Evolutionary conservation across 176 grass and related monocot species (phyloP).

Genomic region (Phragmites australis): DNA sequence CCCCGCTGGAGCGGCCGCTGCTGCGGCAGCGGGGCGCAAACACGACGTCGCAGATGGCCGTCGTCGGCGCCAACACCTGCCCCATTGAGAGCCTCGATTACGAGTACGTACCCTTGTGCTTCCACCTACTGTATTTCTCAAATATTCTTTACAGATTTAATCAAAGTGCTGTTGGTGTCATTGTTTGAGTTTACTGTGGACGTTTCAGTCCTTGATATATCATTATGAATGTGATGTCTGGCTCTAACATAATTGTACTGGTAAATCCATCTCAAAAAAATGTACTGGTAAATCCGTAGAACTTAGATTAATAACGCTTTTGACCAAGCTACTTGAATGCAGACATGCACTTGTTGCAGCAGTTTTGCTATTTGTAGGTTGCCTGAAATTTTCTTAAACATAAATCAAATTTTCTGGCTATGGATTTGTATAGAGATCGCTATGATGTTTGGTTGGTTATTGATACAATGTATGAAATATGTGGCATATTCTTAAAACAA

Average conservation of each 20-base stretch:
- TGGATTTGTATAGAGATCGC: neutral
- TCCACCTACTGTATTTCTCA: neutral
- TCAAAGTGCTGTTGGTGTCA: neutral
- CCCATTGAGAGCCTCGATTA: constrained; percentile 82
- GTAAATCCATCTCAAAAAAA: too few relatives aligned
- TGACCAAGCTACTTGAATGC: neutral
- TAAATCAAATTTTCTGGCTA: neutral
- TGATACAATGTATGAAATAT: neutral
- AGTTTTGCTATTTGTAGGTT: neutral
- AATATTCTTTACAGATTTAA: neutral
- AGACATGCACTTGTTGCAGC: neutral
- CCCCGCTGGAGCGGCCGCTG: constrained; percentile 39
- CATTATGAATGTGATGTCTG: neutral
- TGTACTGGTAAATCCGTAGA: neutral
- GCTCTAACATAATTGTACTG: neutral
- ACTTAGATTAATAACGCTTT: neutral
- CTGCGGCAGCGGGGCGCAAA: constrained; percentile 45
- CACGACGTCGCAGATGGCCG: constrained; percentile 72
- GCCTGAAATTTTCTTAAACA: neutral
- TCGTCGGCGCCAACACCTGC: constrained; percentile 71
- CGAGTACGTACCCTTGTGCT: constrained; percentile 39
- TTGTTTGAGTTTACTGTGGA: neutral
- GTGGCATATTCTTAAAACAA: neutral
- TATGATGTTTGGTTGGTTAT: neutral
- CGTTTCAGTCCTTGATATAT: neutral